phyloP scores from a whole-genome alignment of 345 rosid genomes.

The Mercurialis annua region DNA sequence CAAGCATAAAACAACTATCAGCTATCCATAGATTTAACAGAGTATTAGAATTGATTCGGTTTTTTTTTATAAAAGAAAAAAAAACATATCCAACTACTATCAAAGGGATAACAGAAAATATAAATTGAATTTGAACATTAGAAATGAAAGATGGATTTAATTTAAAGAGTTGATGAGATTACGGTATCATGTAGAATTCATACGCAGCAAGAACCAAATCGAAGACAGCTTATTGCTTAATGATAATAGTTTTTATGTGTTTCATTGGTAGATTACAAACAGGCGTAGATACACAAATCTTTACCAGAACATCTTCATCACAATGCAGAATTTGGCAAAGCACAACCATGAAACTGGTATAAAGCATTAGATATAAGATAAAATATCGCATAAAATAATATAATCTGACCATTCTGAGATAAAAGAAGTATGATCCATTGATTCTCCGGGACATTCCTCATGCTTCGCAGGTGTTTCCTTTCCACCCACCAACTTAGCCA shows the following conservation, averaged over 20 bases:
- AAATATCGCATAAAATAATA: slow-evolving; percentile 33
- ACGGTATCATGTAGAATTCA: too few species aligned
- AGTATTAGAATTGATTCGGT: too few species aligned
- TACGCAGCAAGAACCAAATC: too few species aligned
- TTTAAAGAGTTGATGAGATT: too few species aligned
- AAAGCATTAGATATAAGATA: neutral
- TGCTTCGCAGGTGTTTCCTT: slow-evolving; percentile 59
- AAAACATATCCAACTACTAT: too few species aligned
- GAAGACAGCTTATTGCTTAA: slow-evolving; percentile 5
- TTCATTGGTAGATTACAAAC: neutral
- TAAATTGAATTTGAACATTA: too few species aligned
- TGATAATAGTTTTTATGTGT: neutral
- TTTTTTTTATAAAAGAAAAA: too few species aligned
- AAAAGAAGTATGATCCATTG: slow-evolving; percentile 97
- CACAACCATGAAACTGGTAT: neutral
- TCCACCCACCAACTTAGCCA: slow-evolving; percentile 89
- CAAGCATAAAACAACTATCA: too few species aligned
- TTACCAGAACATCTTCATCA: neutral
- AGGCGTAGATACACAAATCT: neutral
- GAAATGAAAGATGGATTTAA: too few species aligned
- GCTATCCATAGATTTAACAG: too few species aligned
- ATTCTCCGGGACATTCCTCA: slow-evolving; percentile 85
- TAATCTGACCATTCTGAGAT: slow-evolving; percentile 95
- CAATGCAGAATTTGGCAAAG: neutral
- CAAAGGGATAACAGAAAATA: too few species aligned